Evolutionary conservation across 805 yeast genomes (phyloP).

Genomic region (Komagataella ulmi): DNA sequence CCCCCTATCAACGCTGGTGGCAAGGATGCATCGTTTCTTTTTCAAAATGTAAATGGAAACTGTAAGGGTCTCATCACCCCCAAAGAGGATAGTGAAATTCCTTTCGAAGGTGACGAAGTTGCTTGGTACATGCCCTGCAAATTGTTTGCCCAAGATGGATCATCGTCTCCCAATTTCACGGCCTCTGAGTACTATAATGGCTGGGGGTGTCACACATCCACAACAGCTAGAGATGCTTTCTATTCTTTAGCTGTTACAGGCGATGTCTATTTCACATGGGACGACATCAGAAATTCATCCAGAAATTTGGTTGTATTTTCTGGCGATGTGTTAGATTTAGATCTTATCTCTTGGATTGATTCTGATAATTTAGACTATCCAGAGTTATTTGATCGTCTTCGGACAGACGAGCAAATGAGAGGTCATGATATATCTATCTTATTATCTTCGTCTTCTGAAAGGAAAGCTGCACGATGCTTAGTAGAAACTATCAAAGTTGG

Average conservation of each 20-base stretch:
- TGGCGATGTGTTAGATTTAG: constrained; percentile 79
- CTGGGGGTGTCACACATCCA: constrained; percentile 83
- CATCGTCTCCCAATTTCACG: constrained; percentile 52
- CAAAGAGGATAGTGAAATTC: constrained; percentile 55
- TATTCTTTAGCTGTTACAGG: constrained; percentile 48
- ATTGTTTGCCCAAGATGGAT: constrained; percentile 54
- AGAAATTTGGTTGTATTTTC: constrained; percentile 80
- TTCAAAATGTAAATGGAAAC: constrained; percentile 86
- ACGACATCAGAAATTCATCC: constrained; percentile 53
- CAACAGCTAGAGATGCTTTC: constrained; percentile 54
- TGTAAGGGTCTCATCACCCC: constrained; percentile 73
- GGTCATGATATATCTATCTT: constrained; percentile 79
- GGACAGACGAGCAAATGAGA: constrained; percentile 34
- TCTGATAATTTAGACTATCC: constrained; percentile 64
- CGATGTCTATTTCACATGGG: constrained; percentile 85
- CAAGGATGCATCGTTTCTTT: constrained; percentile 67
- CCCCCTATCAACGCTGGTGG: constrained; percentile 89
- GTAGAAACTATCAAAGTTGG: constrained; percentile 85
- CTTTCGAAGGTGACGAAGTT: constrained; percentile 43
- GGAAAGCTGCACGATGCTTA: constrained; percentile 69
- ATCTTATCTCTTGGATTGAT: constrained; percentile 63
- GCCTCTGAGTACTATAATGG: constrained; percentile 52
- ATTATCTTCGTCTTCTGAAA: constrained; percentile 49
- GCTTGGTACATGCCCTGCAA: constrained; percentile 98
- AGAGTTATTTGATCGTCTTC: constrained; percentile 48